Conservation (phyloP, 345 rosid species). For the Cardamine chenopodiifolia region DNA sequence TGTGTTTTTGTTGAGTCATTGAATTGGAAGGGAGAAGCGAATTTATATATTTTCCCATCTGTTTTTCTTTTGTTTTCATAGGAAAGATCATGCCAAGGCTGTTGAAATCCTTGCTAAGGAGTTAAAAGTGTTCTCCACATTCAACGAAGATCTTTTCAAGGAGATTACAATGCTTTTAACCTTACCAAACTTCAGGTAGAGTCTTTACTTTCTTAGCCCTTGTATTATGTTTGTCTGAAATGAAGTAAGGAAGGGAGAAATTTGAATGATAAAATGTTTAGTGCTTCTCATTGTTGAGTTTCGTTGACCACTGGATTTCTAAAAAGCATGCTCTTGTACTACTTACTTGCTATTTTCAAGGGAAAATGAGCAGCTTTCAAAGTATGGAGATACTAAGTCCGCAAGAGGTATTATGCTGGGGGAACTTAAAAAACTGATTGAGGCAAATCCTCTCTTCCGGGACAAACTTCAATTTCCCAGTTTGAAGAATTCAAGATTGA, state of each 20-base stretch:
- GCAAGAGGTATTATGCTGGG: slow-evolving; percentile 53
- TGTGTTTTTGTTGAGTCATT: not conserved
- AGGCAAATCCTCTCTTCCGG: slow-evolving; percentile 53
- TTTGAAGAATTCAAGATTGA: slow-evolving; percentile 54
- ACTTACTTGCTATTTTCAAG: slow-evolving; percentile 28
- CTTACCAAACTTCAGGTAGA: slow-evolving; percentile 49
- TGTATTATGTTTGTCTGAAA: not conserved
- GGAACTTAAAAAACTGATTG: slow-evolving; percentile 52
- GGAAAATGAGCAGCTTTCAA: slow-evolving; percentile 54
- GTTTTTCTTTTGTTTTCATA: slow-evolving; percentile 14
- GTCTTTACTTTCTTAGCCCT: not conserved
- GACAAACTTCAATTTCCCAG: slow-evolving; percentile 57
- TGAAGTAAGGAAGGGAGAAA: slow-evolving; percentile 2
- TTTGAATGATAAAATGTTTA: not conserved
- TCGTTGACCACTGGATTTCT: slow-evolving; percentile 5
- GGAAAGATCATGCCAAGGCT: slow-evolving; percentile 51
- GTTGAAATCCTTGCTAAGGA: slow-evolving; percentile 53
- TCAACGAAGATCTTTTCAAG: slow-evolving; percentile 51
- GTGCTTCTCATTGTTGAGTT: slow-evolving; percentile 13
- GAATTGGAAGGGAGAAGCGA: not conserved
- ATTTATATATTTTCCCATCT: not conserved
- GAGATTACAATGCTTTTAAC: slow-evolving; percentile 53
- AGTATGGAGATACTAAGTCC: slow-evolving; percentile 57
- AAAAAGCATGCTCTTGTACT: slow-evolving; percentile 2
- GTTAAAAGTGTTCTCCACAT: slow-evolving; percentile 50